A percentile compares a stretch with the other conserved stretches of the same genome.
phyloP scores from a whole-genome alignment of 2,329 filamentous ascomycete genomes.

The Sporothrix euskadiensis region DNA sequence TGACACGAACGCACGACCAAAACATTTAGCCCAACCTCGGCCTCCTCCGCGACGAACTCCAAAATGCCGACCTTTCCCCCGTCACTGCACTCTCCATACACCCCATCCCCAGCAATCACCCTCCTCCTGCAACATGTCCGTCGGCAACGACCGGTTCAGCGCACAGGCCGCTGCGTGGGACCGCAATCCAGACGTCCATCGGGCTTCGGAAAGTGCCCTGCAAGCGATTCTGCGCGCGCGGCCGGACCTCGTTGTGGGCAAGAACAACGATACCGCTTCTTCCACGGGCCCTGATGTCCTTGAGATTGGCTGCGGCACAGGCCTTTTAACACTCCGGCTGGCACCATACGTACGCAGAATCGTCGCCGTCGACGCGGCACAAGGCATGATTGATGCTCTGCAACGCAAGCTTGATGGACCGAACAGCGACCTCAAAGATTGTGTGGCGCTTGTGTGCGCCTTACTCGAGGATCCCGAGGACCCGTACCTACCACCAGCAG shows the following conservation, averaged over 20 bases:
- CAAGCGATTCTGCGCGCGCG: slow-evolving; percentile 47
- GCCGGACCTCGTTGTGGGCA: slow-evolving; percentile 36
- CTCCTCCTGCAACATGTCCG: slow-evolving; percentile 21
- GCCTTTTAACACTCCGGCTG: slow-evolving; percentile 52
- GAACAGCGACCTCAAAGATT: slow-evolving; percentile 39
- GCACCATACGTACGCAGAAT: slow-evolving; percentile 51
- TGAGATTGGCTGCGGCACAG: slow-evolving; percentile 59
- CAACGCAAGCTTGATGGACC: slow-evolving; percentile 44
- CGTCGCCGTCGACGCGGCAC: slow-evolving; percentile 55
- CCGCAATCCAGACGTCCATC: slow-evolving; percentile 51
- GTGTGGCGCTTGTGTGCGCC: slow-evolving; percentile 48
- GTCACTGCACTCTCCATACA: neutral
- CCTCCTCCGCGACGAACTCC: neutral
- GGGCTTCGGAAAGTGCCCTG: slow-evolving; percentile 47
- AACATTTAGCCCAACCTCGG: neutral
- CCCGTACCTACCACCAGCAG: slow-evolving; percentile 42
- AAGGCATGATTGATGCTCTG: slow-evolving; percentile 57
- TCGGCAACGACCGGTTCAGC: slow-evolving; percentile 53
- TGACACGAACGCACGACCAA: neutral
- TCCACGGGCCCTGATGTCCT: slow-evolving; percentile 46
- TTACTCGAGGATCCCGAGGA: slow-evolving; percentile 54
- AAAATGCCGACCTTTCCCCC: neutral
- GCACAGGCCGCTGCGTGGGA: slow-evolving; percentile 57
- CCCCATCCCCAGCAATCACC: neutral
- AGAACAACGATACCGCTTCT: slow-evolving; percentile 25